phyloP scores from a whole-genome alignment of 2,329 filamentous ascomycete genomes.

The Penicillium fuscoglaucum region DNA sequence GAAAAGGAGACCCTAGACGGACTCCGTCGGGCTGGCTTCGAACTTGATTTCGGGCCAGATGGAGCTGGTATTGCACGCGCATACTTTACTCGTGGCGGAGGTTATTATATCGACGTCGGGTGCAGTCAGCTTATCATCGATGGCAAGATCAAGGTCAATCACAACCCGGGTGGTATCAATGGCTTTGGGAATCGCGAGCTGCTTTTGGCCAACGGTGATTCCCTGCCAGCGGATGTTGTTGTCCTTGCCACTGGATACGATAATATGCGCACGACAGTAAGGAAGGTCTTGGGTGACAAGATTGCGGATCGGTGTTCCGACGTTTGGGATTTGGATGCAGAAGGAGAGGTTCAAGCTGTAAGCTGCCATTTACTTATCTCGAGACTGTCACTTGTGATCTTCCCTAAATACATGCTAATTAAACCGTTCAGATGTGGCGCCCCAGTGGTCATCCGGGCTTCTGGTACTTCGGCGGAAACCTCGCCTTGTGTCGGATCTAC shows the following conservation, averaged over 20 bases:
- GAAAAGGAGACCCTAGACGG: slow-evolving; percentile 49
- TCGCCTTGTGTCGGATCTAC: slow-evolving; percentile 62
- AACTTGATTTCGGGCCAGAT: slow-evolving; percentile 42
- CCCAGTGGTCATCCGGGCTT: slow-evolving; percentile 63
- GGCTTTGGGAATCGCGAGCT: slow-evolving; percentile 51
- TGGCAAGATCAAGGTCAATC: slow-evolving; percentile 62
- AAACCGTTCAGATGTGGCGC: slow-evolving; percentile 48
- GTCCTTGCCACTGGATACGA: slow-evolving; percentile 65
- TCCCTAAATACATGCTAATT: background rate
- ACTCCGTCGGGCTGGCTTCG: slow-evolving; percentile 50
- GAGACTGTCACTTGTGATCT: background rate
- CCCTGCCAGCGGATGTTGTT: slow-evolving; percentile 62
- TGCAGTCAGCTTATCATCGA: slow-evolving; percentile 56
- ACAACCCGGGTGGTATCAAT: slow-evolving; percentile 55
- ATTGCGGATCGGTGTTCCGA: slow-evolving; percentile 58
- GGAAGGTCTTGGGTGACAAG: slow-evolving; percentile 62
- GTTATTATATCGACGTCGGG: slow-evolving; percentile 62
- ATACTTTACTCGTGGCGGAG: slow-evolving; percentile 53
- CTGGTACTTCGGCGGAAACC: slow-evolving; percentile 66
- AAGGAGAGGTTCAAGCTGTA: slow-evolving; percentile 55
- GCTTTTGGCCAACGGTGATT: slow-evolving; percentile 55
- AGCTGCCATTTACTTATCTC: slow-evolving; percentile 7
- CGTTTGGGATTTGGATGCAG: slow-evolving; percentile 63
- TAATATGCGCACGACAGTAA: slow-evolving; percentile 66
- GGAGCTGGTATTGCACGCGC: slow-evolving; percentile 46